phyloP scores from a whole-genome alignment of 2,329 filamentous ascomycete species.

The Tolypocladium tundrense region DNA sequence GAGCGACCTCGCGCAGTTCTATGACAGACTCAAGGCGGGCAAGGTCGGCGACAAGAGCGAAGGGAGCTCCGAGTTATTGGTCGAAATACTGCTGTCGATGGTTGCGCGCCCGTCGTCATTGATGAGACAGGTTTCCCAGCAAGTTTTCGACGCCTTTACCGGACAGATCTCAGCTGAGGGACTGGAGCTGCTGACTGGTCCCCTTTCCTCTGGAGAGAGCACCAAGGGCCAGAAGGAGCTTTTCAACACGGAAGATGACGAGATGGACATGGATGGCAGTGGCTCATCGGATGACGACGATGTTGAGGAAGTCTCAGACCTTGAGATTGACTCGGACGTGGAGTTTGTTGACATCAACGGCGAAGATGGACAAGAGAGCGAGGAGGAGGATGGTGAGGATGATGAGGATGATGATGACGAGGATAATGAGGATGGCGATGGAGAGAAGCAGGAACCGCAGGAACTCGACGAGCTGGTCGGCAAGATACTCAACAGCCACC shows the following conservation, averaged over 20 bases:
- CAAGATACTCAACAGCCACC: slow-evolving; percentile 64
- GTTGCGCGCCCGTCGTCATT: slow-evolving; percentile 75
- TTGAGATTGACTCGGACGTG: slow-evolving; percentile 37
- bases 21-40: slow-evolving; percentile 50
- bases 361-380: slow-evolving; percentile 29
- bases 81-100: slow-evolving; percentile 86
- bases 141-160: slow-evolving; percentile 79
- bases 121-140: slow-evolving; percentile 76
- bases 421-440: slow-evolving; percentile 27
- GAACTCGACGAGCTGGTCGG: slow-evolving; percentile 66
- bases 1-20: slow-evolving; percentile 70
- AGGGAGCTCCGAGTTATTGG: slow-evolving; percentile 58
- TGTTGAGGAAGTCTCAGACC: slow-evolving; percentile 30
- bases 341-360: slow-evolving; percentile 36
- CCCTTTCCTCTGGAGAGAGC: slow-evolving; percentile 71
- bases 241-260: slow-evolving; percentile 61
- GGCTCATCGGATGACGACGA: slow-evolving; percentile 30
- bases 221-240: slow-evolving; percentile 75
- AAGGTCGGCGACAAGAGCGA: slow-evolving; percentile 36
- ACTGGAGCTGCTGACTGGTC: slow-evolving; percentile 53
- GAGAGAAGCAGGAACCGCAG: slow-evolving; percentile 31
- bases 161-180: slow-evolving; percentile 63
- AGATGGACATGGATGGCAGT: slow-evolving; percentile 40
- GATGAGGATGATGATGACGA: slow-evolving; percentile 29
- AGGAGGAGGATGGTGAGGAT: slow-evolving; percentile 29